Percentiles rank a stretch among this genome's conserved stretches.
Conservation (phyloP, 345 rosid species). For the Syzygium aromaticum region DNA sequence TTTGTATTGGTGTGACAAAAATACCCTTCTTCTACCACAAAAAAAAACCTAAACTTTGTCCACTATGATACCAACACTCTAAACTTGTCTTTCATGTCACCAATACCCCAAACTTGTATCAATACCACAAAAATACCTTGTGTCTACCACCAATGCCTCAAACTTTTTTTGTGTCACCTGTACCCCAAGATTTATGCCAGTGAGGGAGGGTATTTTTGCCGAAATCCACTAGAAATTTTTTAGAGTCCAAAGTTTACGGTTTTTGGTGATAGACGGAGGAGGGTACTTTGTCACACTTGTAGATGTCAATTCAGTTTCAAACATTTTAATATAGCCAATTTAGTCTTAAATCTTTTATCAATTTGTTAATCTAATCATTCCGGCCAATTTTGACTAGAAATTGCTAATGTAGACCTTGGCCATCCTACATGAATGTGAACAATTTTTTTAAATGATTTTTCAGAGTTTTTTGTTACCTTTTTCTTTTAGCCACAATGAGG, state of each 20-base stretch:
- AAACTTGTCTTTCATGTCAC: background rate
- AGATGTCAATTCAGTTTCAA: no score
- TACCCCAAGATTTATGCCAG: background rate
- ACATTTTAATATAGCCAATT: background rate
- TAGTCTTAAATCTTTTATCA: background rate
- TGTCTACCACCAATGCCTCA: background rate
- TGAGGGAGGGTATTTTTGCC: background rate
- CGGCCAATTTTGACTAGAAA: accelerated
- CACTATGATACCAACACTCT: background rate
- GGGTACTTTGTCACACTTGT: background rate
- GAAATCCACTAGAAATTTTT: background rate
- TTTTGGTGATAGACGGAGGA: background rate
- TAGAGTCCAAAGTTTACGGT: background rate
- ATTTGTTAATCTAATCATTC: background rate
- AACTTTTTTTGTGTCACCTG: background rate
- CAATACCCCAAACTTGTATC: background rate
- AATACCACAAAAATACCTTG: background rate
- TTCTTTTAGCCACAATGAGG: background rate
- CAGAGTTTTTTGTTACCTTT: background rate
- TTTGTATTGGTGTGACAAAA: no score
- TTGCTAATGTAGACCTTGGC: accelerated
- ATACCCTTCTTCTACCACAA: background rate
- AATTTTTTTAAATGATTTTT: background rate
- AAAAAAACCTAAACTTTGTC: no score
- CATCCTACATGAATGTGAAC: accelerated